Base-by-base conservation (phyloP, 2,329 filamentous ascomycete species). In the Coniochaeta sp. region DNA sequence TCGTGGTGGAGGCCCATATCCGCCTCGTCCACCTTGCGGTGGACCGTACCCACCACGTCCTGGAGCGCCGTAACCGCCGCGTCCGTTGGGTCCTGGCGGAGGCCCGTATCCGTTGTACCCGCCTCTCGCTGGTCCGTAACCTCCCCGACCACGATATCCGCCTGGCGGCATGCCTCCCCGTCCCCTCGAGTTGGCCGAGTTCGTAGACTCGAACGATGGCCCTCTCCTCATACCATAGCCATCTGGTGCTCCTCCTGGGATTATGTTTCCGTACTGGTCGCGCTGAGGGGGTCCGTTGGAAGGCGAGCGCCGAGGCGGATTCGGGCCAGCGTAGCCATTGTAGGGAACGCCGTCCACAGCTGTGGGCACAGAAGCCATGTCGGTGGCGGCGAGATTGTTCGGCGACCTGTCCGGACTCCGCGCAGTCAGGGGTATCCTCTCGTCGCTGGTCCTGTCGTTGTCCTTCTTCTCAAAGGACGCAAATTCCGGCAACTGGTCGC, bases 341-440 rank as follows among this genome's bases (percentile, higher is more conserved):
- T 71, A 72, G 58, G 71, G 73, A 59, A 68, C 72, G 47, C 47
- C 24, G 9, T 52, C 47, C 47, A 52, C 14, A 14, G 24, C 47
- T 14, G 47, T 30, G 54, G 70, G 71, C 30, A 74, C 75, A 22
- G 72, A 38, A 7, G 69, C 71, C 59, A 74, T 68, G 58, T 79
- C 79, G 58, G 74, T 73, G 66, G 66, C 73, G 66, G 66, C 70
- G 63, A 70, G 71, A 63, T 74, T 75, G 63, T 77, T 81, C 22
- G 79, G 80, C 3, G 81, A 84, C 65, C 79, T 77, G 42, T 87
- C 80, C 2, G 86, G 85, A 59, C 85, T 87, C 57, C 81, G 78
- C 8, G 83, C 79, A 19, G 89, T 93, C 61, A 92, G 75, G 0
- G 89, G 89, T 17, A 89, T 82, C 59, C 82, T 82, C 70, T 92